Evolutionary conservation across 2,329 filamentous ascomycete species (phyloP).

Genomic region (Trichoderma aggressivum): DNA sequence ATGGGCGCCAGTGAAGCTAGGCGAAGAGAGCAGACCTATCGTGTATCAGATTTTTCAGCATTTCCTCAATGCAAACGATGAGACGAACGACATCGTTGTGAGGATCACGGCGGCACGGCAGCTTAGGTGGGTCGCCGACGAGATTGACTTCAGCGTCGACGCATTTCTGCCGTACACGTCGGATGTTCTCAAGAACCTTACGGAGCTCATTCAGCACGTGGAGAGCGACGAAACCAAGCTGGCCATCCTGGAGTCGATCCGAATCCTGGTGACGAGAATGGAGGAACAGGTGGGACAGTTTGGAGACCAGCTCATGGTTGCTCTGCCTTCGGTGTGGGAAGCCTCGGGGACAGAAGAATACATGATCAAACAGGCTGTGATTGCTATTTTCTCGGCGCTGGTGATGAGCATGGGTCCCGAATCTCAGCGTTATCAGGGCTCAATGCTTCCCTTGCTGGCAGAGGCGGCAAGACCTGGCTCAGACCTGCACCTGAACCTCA

Average conservation of each 20-base stretch:
- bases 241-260: slow-evolving; percentile 81
- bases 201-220: slow-evolving; percentile 74
- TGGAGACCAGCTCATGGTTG: slow-evolving; percentile 76
- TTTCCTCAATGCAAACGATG: slow-evolving; percentile 72
- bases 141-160: slow-evolving; percentile 74
- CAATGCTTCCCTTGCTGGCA: slow-evolving; percentile 78
- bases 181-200: slow-evolving; percentile 67
- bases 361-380: slow-evolving; percentile 89
- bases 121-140: slow-evolving; percentile 75
- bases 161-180: slow-evolving; percentile 75
- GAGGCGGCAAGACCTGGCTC: slow-evolving; percentile 76
- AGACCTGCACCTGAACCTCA: slow-evolving; percentile 72
- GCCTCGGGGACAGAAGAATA: slow-evolving; percentile 76
- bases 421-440: slow-evolving; percentile 72
- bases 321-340: slow-evolving; percentile 81
- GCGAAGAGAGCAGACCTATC: slow-evolving; percentile 63
- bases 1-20: slow-evolving; percentile 79
- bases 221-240: slow-evolving; percentile 86
- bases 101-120: slow-evolving; percentile 86
- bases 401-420: slow-evolving; percentile 80
- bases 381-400: slow-evolving; percentile 79
- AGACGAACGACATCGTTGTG: slow-evolving; percentile 85
- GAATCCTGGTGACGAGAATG: slow-evolving; percentile 75
- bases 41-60: slow-evolving; percentile 89
- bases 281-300: slow-evolving; percentile 66